Evolutionary conservation across 2,329 filamentous ascomycete genomes (phyloP).

Genomic region (Aspergillus proliferans): DNA sequence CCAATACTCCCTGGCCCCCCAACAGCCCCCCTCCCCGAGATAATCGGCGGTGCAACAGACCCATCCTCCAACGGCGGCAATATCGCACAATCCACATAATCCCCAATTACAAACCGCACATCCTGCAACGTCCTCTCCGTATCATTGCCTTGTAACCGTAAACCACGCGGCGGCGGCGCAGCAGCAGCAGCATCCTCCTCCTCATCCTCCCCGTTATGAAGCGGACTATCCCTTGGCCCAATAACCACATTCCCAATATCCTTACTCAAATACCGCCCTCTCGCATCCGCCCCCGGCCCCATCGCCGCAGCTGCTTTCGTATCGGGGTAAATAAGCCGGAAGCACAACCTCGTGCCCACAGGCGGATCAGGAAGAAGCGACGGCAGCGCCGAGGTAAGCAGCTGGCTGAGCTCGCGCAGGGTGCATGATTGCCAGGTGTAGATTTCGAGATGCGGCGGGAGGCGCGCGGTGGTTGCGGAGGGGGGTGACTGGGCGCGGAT

Average conservation of each 20-base stretch:
- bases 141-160: constrained; percentile 51
- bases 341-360: constrained; percentile 77
- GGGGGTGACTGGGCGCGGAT: constrained; percentile 46
- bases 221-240: constrained; percentile 38
- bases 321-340: constrained; percentile 80
- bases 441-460: constrained; percentile 66
- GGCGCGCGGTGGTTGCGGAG: constrained; percentile 45
- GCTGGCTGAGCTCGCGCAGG: constrained; percentile 70
- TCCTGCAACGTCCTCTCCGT: constrained; percentile 69
- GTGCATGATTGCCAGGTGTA: constrained; percentile 83
- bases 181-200: constrained; percentile 34
- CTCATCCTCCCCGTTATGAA: constrained; percentile 24
- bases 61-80: constrained; percentile 70
- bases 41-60: constrained; percentile 58
- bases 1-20: constrained; percentile 31
- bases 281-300: constrained; percentile 27
- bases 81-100: constrained; percentile 79
- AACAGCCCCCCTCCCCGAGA: constrained; percentile 41
- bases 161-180: constrained; percentile 22
- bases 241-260: constrained; percentile 80
- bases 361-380: constrained; percentile 64
- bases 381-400: constrained; percentile 65
- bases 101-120: constrained; percentile 76
- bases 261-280: constrained; percentile 65
- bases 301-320: constrained; percentile 42